A percentile compares a stretch with the other conserved stretches of the same genome.
Evolutionary conservation across 371 early-diverging fungal genomes (phyloP).

Genomic region (Mortierella sp.): DNA sequence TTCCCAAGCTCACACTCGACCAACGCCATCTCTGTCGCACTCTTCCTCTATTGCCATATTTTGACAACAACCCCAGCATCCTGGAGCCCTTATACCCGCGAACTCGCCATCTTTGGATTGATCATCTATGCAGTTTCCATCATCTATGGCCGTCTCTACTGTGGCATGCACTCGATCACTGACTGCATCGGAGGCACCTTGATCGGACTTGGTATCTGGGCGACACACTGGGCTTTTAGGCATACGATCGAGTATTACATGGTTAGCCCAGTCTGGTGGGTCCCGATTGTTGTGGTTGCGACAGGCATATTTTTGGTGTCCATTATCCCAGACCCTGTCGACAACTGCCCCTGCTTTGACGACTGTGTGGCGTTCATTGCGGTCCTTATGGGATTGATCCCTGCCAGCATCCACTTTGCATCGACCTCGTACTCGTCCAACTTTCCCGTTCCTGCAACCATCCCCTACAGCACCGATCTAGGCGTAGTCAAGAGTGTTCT

Average conservation of each 20-base stretch:
- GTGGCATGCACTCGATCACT: constrained; percentile 84
- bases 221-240: constrained; percentile 72
- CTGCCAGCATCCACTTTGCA: constrained; percentile 66
- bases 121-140: constrained; percentile 75
- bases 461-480: constrained; percentile 58
- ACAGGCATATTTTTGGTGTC: constrained; percentile 64
- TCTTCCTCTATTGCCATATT: constrained; percentile 70
- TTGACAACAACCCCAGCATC: constrained; percentile 45
- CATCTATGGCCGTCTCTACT: constrained; percentile 77
- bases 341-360: constrained; percentile 87
- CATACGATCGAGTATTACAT: constrained; percentile 67
- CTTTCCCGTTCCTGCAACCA: constrained; percentile 59
- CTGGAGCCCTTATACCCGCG: constrained; percentile 58
- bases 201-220: constrained; percentile 70
- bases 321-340: constrained; percentile 81
- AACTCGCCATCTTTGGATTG: constrained; percentile 60
- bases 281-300: constrained; percentile 38
- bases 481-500: constrained; percentile 62
- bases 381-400: constrained; percentile 75
- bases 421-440: constrained; percentile 58
- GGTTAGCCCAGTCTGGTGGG: constrained; percentile 67
- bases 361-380: constrained; percentile 85
- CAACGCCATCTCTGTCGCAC: constrained; percentile 80
- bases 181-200: constrained; percentile 81
- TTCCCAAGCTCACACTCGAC: constrained; percentile 88